Base-by-base conservation (phyloP, 176 grass and related monocot species). In the Coix lacrymajobi region DNA sequence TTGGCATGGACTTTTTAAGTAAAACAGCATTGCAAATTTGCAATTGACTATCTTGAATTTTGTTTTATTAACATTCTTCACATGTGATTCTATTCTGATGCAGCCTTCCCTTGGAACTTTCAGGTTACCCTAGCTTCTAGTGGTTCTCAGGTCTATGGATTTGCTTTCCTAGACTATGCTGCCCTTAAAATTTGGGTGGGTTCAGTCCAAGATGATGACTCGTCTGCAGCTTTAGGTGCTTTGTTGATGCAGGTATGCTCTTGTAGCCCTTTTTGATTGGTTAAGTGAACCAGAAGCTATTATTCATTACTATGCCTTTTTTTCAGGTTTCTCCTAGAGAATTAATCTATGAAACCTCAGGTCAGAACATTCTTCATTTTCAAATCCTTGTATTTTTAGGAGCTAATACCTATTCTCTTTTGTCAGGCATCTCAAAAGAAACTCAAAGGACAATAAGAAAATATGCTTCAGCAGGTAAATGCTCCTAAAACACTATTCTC, bases 111-210 rank as follows among this genome's bases (percentile, higher is more conserved):
- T 81, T 70, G 15, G 19, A 82, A 73, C 39, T 72, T 65, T 65
- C 66, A 90, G 88, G 73, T 77, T 86, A 78, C 43, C 3, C 16
- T 71, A 78, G 37, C 88, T 86, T 73, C 66, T 57, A 90, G 45
- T 56, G 79, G 88, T 73, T 72, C 54, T 46, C 88, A 73, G 66
- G 68, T 89, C 34, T 95, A 91, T 90, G 96, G 96, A 86, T 98
- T 98, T 95, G 92, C 96, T 81, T 93, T 98, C 80, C 79, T 98
- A 71, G 96, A 98, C 80, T 89, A 90, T 73, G 92, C 90, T 19
- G 88, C 92, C 65, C 85, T 95, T 63, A 98, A 98, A 70, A 89
- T 93, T 68, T 98, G 92, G 92, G 88, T 98, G 48, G 96, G 96
- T 80, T 98, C 96, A 43, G 49, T 98, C 52, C 68, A 66, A 48